Evolutionary conservation across 305 asterid genomes (phyloP), one percentile per base, ranked within the genome.

Genomic region (Fraxinus sp.): DNA sequence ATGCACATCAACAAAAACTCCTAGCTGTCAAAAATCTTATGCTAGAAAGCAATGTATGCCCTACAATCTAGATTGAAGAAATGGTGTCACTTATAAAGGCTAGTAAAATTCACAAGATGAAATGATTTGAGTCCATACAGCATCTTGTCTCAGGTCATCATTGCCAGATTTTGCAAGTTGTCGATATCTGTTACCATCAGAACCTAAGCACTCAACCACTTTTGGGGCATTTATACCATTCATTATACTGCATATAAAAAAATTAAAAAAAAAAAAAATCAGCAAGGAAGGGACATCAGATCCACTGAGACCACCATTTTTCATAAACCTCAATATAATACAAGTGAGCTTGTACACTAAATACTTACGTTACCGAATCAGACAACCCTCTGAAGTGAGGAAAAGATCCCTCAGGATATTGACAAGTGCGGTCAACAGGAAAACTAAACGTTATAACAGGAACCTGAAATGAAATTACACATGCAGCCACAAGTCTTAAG

Each of bases 161-260:
- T 96, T 96, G 86, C 99, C 99, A 82, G 99, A 96, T 92, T 96
- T 96, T 39, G 98, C 99, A 76, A 96, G 98, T 88, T 96, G 99
- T 36, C 99, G 90, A 87, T 96, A 96, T 82, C 80, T 88, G 80
- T 87, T 89, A 80, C 99, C 99, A 81, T 96, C 98, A 73, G 98
- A 96, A 78, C 98, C 98, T 30, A 93, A 80, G 93, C 98, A 96
- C 89, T 94, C 98, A 85, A 96, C 98, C 88, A 93, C 97, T 89
- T 96, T 96, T 57, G 99, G 99, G 39, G 98, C 98, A 92, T 96
- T 96, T 87, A 96, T 91, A 78, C 99, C 99, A 85, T 94, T 94
- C 99, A 96, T 96, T 84, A 96, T 86, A 78, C 99, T 96, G 93
- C 89, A 90, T 71, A 81, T 73, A 80, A 59, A n/a, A 37, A 37